These are phyloP conservation scores for Paspalum vaginatum DNA, from an alignment of 176 grass and related monocot genomes.

Conservation along the genomic window DNA sequence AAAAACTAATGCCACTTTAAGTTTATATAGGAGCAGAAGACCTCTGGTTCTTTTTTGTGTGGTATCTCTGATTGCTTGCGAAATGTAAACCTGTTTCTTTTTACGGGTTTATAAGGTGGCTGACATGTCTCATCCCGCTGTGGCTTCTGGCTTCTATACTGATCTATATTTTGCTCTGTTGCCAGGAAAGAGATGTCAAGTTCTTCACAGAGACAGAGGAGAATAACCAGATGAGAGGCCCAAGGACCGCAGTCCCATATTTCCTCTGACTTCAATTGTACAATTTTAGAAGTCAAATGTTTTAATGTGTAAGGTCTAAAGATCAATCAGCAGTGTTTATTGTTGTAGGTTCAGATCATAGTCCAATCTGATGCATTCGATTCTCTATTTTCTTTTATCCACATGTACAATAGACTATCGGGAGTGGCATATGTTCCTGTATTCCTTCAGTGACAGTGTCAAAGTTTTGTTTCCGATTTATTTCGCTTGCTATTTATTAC, in stretches of 20 bases:
- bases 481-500: conserved; percentile 33
- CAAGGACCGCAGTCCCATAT: conserved; percentile 88
- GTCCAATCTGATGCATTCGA: conserved; percentile 54
- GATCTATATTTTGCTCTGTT: not conserved
- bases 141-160: not conserved
- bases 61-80: not conserved
- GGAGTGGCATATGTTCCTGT: conserved; percentile 49
- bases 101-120: not conserved
- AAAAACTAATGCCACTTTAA: not conserved
- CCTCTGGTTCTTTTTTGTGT: not conserved
- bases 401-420: conserved; percentile 76
- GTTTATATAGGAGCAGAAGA: not conserved
- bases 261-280: conserved; percentile 80
- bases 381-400: conserved; percentile 60
- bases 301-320: conserved; percentile 63
- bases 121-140: not conserved
- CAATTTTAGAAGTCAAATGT: conserved; percentile 57
- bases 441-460: conserved; percentile 54
- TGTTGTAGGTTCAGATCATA: conserved; percentile 61
- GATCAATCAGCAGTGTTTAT: conserved; percentile 48
- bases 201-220: conserved; percentile 99
- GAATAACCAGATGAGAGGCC: conserved; percentile 99
- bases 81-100: not conserved
- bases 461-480: conserved; percentile 51
- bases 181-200: conserved; percentile 89